A percentile compares a stretch with the other conserved stretches of the same genome.
Evolutionary conservation across 2,329 filamentous ascomycete genomes (phyloP).

Genomic region (Botrytis porri): DNA sequence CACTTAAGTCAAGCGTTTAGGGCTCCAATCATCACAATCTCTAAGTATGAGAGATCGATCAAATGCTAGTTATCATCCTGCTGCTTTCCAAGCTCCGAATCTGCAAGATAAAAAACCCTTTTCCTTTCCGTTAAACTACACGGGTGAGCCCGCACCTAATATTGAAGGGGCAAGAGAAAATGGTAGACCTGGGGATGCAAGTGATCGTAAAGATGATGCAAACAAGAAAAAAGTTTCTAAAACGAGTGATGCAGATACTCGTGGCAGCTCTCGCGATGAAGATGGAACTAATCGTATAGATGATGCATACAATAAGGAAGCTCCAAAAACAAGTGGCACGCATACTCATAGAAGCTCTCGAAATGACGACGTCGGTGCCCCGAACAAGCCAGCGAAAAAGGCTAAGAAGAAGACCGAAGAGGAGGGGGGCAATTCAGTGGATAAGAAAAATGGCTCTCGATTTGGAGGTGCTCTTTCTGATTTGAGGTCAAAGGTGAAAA

Average conservation of each 20-base stretch:
- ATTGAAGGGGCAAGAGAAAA: not conserved
- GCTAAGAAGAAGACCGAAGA: not conserved
- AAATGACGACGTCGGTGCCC: not conserved
- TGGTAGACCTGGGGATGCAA: not conserved
- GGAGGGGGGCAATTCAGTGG: rapidly evolving
- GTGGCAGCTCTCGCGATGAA: not conserved
- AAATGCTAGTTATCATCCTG: not conserved
- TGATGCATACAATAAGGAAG: not conserved
- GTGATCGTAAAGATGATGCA: not conserved
- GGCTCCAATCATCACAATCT: not conserved
- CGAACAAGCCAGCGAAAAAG: not conserved
- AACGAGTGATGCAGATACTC: not conserved
- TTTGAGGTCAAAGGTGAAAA: not conserved
- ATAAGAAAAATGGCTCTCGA: not conserved
- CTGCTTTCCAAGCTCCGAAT: not conserved
- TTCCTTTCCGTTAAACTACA: not conserved
- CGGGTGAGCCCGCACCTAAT: not conserved
- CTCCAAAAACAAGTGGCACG: not conserved
- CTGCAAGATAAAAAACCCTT: not conserved
- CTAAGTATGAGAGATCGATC: not conserved
- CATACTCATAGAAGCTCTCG: not conserved
- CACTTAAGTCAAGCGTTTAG: not conserved
- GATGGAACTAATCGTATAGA: not conserved
- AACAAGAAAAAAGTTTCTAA: not conserved
- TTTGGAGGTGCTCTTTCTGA: not conserved